Conservation (phyloP, 306 rosid genomes). For the Quercus aquifolioides region DNA sequence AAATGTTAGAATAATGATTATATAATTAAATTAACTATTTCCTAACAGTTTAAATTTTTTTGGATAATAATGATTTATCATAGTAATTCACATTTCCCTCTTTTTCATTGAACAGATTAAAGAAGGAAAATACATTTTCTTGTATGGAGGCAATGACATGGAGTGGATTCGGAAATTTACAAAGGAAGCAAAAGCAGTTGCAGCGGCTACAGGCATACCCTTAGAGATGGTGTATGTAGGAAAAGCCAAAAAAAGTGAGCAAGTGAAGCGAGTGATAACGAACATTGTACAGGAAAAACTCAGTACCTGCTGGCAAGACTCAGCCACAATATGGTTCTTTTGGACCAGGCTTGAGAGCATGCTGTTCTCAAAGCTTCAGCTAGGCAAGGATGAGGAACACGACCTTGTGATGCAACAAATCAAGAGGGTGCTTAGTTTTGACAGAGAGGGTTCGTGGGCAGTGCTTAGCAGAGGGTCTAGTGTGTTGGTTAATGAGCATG, state of each 20-base stretch:
- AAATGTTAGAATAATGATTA: too few relatives aligned
- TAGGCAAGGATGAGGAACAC: slow-evolving; percentile 29
- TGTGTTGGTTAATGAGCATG: slow-evolving; percentile 46
- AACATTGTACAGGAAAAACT: slow-evolving; percentile 11
- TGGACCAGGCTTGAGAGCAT: slow-evolving; percentile 67
- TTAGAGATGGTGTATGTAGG: slow-evolving; percentile 58
- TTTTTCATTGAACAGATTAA: slow-evolving; percentile 31
- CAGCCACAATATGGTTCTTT: slow-evolving; percentile 34
- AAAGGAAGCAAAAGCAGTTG: slow-evolving; percentile 38
- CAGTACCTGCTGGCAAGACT: slow-evolving; percentile 38
- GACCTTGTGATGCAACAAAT: slow-evolving; percentile 47
- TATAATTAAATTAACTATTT: too few relatives aligned
- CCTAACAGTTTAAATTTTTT: too few relatives aligned
- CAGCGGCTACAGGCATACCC: slow-evolving; percentile 30
- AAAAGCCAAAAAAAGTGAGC: slow-evolving; percentile 49
- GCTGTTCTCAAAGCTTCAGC: slow-evolving; percentile 57
- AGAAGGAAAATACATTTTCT: slow-evolving; percentile 46
- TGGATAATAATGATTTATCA: too few relatives aligned
- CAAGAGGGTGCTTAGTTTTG: slow-evolving; percentile 50
- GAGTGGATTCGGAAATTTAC: slow-evolving; percentile 52
- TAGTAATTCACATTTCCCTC: neutral
- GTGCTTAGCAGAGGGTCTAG: slow-evolving; percentile 43
- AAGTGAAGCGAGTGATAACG: slow-evolving; percentile 28
- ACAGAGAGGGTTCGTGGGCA: slow-evolving; percentile 48
- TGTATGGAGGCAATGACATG: slow-evolving; percentile 53